A percentile compares a stretch with the other conserved stretches of the same genome.
Evolutionary conservation across 1,284 basidiomycete species (phyloP).

Genomic region (Sphaerobolus stellatus): DNA sequence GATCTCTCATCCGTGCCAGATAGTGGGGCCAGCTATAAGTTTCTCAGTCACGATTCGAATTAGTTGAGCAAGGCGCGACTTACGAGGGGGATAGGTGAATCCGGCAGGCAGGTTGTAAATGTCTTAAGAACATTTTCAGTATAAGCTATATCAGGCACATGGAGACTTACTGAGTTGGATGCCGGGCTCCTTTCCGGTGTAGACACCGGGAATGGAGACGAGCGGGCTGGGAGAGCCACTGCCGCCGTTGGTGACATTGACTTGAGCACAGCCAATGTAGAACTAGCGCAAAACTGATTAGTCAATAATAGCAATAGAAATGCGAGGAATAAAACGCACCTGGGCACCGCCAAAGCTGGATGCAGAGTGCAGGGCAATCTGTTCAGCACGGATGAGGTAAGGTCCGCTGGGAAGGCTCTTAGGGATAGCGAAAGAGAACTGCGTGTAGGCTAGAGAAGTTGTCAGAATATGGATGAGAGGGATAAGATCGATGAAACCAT

Average conservation of each 20-base stretch:
- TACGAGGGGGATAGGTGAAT: constrained; percentile 32
- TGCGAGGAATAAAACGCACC: neutral
- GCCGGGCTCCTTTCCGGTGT: constrained; percentile 22
- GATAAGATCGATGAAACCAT: neutral
- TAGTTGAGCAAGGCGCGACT: constrained; percentile 15
- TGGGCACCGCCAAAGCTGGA: constrained; percentile 33
- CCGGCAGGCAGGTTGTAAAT: constrained; percentile 33
- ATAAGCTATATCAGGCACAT: too few relatives aligned
- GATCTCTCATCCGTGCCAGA: constrained; percentile 25
- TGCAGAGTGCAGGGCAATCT: constrained; percentile 40
- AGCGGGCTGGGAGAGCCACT: constrained; percentile 31
- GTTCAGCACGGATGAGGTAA: constrained; percentile 30
- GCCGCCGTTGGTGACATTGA: constrained; percentile 39
- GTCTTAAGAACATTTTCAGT: too few relatives aligned
- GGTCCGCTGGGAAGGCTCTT: constrained; percentile 28
- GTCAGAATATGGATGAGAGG: too few relatives aligned
- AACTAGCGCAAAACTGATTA: constrained; percentile 28
- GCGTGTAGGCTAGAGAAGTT: constrained; percentile 32
- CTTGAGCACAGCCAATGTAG: constrained; percentile 38
- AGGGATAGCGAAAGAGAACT: constrained; percentile 42
- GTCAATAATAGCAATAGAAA: neutral
- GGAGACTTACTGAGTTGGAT: constrained; percentile 35
- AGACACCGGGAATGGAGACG: constrained; percentile 34
- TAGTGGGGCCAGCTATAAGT: constrained; percentile 24
- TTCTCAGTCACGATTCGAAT: too few relatives aligned